Conservation (phyloP, 225 moss, liverwort and hornwort species). For the Sphagnum tenellum region DNA sequence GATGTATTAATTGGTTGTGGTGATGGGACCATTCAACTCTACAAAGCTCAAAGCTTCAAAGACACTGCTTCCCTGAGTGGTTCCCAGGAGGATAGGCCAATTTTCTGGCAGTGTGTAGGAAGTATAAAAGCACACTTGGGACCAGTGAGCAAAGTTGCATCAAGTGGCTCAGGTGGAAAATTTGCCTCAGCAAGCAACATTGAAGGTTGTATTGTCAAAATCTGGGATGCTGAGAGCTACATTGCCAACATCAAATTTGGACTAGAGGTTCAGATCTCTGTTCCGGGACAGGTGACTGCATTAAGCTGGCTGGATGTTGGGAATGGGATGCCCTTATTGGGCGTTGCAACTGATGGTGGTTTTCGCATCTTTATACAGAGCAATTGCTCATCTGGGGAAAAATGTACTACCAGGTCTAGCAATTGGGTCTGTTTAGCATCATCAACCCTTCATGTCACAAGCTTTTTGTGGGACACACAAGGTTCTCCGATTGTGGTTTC, state of each 20-base stretch:
- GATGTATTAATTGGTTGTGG: constrained; percentile 72
- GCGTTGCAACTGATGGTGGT: constrained; percentile 51
- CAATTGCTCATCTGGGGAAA: constrained; percentile 12
- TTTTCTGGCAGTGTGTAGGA: constrained; percentile 64
- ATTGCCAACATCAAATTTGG: constrained; percentile 58
- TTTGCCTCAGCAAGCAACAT: constrained; percentile 42
- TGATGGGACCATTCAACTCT: constrained; percentile 71
- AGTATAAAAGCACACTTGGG: constrained; percentile 44
- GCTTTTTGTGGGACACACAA: constrained; percentile 66
- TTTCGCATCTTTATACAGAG: constrained; percentile 59
- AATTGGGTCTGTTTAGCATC: constrained; percentile 68
- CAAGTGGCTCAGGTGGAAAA: constrained; percentile 47
- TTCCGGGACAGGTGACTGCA: constrained; percentile 45
- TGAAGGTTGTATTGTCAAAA: constrained; percentile 38
- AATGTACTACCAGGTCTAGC: constrained; percentile 12
- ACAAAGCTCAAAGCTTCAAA: constrained; percentile 21
- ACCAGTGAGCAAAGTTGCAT: constrained; percentile 48
- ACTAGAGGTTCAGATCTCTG: constrained; percentile 52
- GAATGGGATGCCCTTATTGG: constrained; percentile 62
- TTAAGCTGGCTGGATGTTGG: constrained; percentile 78
- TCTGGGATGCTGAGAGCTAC: constrained; percentile 83
- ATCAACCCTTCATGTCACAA: constrained; percentile 28
- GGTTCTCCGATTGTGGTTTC: constrained; percentile 69
- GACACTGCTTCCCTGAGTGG: too few species aligned
- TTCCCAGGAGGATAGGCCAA: constrained; percentile 2